Evolutionary conservation across 2,329 filamentous ascomycete species (phyloP).

Genomic region (Diaporthe sp.): DNA sequence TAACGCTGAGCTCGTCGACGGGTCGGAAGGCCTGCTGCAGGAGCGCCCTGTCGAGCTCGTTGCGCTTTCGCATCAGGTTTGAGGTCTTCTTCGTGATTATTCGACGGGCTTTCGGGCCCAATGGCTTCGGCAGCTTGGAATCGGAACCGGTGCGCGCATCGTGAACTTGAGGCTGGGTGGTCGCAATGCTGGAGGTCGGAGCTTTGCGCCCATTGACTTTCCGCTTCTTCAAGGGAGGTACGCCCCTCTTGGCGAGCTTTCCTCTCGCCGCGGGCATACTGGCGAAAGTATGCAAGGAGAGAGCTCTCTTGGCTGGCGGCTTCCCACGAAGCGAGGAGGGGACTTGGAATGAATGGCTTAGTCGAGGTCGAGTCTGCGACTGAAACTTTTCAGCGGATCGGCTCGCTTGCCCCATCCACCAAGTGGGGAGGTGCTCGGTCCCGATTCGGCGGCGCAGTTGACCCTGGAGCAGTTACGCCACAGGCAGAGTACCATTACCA

Average conservation of each 20-base stretch:
- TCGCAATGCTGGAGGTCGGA: not conserved
- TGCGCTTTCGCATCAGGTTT: slow-evolving; percentile 41
- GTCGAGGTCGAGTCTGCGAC: not conserved
- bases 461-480: not conserved
- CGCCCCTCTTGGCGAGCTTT: not conserved
- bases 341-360: not conserved
- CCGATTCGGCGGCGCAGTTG: not conserved
- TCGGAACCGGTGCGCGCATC: slow-evolving; percentile 15
- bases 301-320: too few species aligned
- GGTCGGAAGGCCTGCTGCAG: slow-evolving; percentile 36
- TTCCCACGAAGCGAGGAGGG: not conserved
- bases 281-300: not conserved
- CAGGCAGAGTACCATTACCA: not conserved
- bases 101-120: slow-evolving; percentile 39
- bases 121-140: slow-evolving; percentile 35
- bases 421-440: not conserved
- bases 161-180: not conserved
- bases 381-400: slow-evolving; percentile 31
- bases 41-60: slow-evolving; percentile 41
- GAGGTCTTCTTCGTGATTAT: slow-evolving; percentile 37
- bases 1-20: not conserved
- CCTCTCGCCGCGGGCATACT: not conserved
- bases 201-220: not conserved
- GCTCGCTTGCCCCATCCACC: not conserved
- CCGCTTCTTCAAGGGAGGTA: not conserved